phyloP scores from a whole-genome alignment of 148 eudicot genomes.

The Fallopia convolvulus region DNA sequence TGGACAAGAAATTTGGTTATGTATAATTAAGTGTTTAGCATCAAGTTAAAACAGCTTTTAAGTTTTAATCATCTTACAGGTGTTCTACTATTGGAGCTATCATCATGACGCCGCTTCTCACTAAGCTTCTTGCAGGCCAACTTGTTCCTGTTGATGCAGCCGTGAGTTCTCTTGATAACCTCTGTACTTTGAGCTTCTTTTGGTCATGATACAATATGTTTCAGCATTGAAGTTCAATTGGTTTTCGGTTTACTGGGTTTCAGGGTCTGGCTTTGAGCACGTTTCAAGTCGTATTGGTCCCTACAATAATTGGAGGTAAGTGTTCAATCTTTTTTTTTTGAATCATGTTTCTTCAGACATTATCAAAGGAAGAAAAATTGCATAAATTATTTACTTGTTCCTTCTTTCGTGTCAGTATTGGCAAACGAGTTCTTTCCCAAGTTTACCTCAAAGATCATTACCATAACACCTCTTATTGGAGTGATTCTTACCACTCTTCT shows the following conservation, averaged over 20 bases:
- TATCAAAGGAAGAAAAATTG: not conserved
- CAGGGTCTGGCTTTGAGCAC: slow-evolving; percentile 99
- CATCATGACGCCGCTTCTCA: slow-evolving; percentile 93
- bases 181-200: not conserved
- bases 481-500: slow-evolving; percentile 93
- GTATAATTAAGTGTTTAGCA: not conserved
- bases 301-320: slow-evolving; percentile 87
- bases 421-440: slow-evolving; percentile 88
- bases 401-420: slow-evolving; percentile 48
- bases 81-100: slow-evolving; percentile 98
- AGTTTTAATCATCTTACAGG: slow-evolving; percentile 30
- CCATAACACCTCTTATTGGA: slow-evolving; percentile 88
- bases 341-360: not conserved
- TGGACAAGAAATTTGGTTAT: not conserved
- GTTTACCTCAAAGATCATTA: slow-evolving; percentile 84
- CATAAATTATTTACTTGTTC: not conserved
- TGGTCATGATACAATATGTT: too few relatives aligned
- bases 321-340: slow-evolving; percentile 7
- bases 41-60: not conserved
- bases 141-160: slow-evolving; percentile 99
- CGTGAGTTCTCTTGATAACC: slow-evolving; percentile 34
- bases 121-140: slow-evolving; percentile 96
- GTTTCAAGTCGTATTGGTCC: slow-evolving; percentile 92
- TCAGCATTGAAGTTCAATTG: not conserved
- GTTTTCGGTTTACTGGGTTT: slow-evolving; percentile 14